Conservation (phyloP, 805 yeast species). For the Saitoella complicata region DNA sequence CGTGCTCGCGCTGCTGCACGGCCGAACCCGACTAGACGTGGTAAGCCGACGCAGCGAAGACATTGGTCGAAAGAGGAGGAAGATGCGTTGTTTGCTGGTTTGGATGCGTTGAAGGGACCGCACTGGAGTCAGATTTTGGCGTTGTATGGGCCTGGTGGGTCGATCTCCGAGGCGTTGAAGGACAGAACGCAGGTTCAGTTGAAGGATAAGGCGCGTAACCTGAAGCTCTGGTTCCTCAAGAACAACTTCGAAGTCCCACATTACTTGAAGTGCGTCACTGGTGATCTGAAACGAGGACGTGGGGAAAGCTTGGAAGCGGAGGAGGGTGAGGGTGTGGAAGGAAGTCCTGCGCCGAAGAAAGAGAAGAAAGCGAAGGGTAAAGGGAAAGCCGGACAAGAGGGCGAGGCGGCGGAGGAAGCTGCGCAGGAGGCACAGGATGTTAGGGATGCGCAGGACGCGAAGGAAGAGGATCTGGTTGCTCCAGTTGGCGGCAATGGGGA, state of each 20-base stretch:
- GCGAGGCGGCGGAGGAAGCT: too few relatives aligned
- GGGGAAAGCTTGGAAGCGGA: too few relatives aligned
- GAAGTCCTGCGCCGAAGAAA: too few relatives aligned
- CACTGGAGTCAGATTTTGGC: slow-evolving; percentile 87
- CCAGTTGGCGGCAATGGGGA: too few relatives aligned
- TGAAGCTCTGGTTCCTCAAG: slow-evolving; percentile 77
- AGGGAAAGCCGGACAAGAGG: too few relatives aligned
- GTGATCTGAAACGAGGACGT: slow-evolving; percentile 29
- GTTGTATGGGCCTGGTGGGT: slow-evolving; percentile 88
- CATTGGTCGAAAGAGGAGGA: slow-evolving; percentile 87
- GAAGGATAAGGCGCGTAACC: slow-evolving; percentile 90
- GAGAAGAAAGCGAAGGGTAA: too few relatives aligned
- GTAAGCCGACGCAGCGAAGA: slow-evolving; percentile 28
- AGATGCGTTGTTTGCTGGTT: slow-evolving; percentile 61
- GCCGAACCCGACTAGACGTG: too few relatives aligned
- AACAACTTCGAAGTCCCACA: slow-evolving; percentile 63
- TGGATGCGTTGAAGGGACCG: slow-evolving; percentile 65
- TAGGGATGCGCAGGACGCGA: too few relatives aligned
- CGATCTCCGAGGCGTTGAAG: slow-evolving; percentile 63
- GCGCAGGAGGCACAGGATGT: too few relatives aligned
- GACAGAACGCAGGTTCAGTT: slow-evolving; percentile 82
- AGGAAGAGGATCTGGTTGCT: too few relatives aligned
- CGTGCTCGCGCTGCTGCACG: too few relatives aligned
- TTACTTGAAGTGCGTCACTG: slow-evolving; percentile 69
- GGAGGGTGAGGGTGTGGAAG: too few relatives aligned